A percentile compares a stretch with the other conserved stretches of the same genome.
phyloP scores from a whole-genome alignment of 176 grass and related monocot genomes.

The Lolium rigidum region DNA sequence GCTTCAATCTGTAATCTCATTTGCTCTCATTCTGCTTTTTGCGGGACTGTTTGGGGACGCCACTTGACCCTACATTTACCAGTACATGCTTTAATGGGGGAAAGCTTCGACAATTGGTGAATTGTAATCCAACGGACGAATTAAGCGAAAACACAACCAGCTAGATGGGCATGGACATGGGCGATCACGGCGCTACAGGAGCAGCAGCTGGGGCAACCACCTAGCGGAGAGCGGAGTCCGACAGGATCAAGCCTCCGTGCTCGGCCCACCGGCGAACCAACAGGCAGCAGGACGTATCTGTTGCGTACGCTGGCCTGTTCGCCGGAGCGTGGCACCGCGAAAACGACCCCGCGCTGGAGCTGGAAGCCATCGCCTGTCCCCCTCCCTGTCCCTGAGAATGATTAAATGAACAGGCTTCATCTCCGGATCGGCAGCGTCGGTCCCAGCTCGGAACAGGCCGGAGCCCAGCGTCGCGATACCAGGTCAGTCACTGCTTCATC shows the following conservation, averaged over 20 bases:
- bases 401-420: not conserved
- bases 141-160: not conserved
- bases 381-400: not conserved
- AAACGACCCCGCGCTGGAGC: slow-evolving; percentile 37
- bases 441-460: not conserved
- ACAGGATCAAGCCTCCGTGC: not conserved
- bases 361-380: not conserved
- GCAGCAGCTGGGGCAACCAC: not conserved
- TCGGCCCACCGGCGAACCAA: not conserved
- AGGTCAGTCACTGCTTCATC: not conserved
- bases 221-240: not conserved
- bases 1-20: too few relatives aligned
- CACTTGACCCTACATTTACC: too few relatives aligned
- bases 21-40: too few relatives aligned
- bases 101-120: not conserved
- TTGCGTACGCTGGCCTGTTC: not conserved
- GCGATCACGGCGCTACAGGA: not conserved
- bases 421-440: not conserved
- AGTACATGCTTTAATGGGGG: too few relatives aligned
- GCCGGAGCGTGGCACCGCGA: slow-evolving; percentile 26
- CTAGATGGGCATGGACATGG: not conserved
- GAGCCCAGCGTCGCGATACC: too few relatives aligned
- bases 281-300: not conserved
- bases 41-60: too few relatives aligned
- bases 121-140: not conserved